phyloP scores from a whole-genome alignment of 1,284 basidiomycete species.

The Porogramme epimiltina region DNA sequence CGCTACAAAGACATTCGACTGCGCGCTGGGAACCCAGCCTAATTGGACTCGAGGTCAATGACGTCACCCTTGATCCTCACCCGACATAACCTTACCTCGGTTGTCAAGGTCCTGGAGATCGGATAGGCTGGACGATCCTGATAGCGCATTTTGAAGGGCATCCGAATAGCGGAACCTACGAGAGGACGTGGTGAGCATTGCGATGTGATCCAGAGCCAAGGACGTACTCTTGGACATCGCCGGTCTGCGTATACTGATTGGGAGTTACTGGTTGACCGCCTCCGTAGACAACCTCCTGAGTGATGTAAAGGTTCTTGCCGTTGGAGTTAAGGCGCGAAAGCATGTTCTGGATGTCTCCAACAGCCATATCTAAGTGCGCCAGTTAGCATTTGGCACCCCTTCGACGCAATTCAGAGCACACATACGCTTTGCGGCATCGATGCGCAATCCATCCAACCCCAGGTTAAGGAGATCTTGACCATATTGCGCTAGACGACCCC shows the following conservation, averaged over 20 bases:
- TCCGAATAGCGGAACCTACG: conserved; percentile 63
- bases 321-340: conserved; percentile 40
- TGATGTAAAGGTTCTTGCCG: conserved; percentile 47
- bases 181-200: neutral
- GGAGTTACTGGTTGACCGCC: conserved; percentile 54
- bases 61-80: neutral
- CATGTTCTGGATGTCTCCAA: conserved; percentile 57
- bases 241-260: conserved; percentile 54
- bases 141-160: conserved; percentile 53
- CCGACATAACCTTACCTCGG: conserved; percentile 38
- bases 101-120: conserved; percentile 55
- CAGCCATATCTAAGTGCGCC: conserved; percentile 49
- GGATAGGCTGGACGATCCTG: conserved; percentile 46
- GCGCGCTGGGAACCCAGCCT: conserved; percentile 59
- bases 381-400: neutral
- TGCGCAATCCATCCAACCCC: conserved; percentile 63
- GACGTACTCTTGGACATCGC: conserved; percentile 66
- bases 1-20: conserved; percentile 67
- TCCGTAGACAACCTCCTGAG: conserved; percentile 62
- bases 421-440: conserved; percentile 74
- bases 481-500: conserved; percentile 54
- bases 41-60: neutral
- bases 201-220: neutral
- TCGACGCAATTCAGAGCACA: conserved; percentile 10
- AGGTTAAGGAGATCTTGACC: conserved; percentile 62